phyloP scores from a whole-genome alignment of 495 filamentous ascomycete species.

The Neurospora sp. region DNA sequence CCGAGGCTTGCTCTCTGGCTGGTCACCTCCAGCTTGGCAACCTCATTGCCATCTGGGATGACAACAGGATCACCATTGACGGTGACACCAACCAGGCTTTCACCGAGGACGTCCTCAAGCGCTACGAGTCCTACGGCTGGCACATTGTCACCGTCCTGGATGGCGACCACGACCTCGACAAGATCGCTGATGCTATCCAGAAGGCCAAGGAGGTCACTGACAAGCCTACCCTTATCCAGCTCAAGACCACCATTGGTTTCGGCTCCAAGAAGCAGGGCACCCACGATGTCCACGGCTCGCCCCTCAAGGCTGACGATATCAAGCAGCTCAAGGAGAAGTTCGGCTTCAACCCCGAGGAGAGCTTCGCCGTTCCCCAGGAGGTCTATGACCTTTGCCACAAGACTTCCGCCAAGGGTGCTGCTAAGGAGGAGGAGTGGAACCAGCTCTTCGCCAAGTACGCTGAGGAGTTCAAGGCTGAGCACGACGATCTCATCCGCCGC shows the following conservation, averaged over 20 bases:
- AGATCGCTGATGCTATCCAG: constrained; percentile 81
- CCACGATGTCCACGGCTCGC: constrained; percentile 87
- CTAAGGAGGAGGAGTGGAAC: constrained; percentile 92
- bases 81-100: constrained; percentile 92
- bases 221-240: constrained; percentile 95
- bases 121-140: constrained; percentile 98
- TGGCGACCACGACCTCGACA: constrained; percentile 81
- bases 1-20: constrained; percentile 83
- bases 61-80: constrained; percentile 92
- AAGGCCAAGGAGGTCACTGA: constrained; percentile 77
- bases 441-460: constrained; percentile 81
- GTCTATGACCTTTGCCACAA: constrained; percentile 88
- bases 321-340: constrained; percentile 85
- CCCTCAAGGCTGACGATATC: constrained; percentile 88
- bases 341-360: constrained; percentile 91
- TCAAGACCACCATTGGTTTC: constrained; percentile 96
- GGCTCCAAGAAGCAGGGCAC: constrained; percentile 91
- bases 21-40: constrained; percentile 97
- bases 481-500: constrained; percentile 73
- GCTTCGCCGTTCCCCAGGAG: constrained; percentile 86
- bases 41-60: constrained; percentile 92
- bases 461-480: constrained; percentile 62
- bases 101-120: constrained; percentile 92
- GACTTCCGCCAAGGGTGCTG: constrained; percentile 73
- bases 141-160: constrained; percentile 78